Evolutionary conservation across 306 rosid species (phyloP).

Genomic region (Quercus mongolica): DNA sequence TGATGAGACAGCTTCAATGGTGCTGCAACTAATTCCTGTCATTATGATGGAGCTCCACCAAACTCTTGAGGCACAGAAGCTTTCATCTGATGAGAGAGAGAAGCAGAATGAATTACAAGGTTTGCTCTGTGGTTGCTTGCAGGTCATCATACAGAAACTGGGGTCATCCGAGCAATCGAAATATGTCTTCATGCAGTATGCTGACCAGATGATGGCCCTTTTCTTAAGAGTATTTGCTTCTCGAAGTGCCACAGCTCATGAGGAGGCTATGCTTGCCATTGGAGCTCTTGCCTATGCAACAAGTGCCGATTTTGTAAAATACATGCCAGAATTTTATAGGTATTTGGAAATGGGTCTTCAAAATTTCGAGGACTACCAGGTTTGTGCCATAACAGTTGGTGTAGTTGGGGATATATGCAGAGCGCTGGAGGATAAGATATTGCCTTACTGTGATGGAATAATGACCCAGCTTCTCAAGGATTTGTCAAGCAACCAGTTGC

Average conservation of each 20-base stretch:
- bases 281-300: constrained; percentile 93
- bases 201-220: constrained; percentile 87
- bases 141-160: constrained; percentile 86
- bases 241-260: constrained; percentile 95
- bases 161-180: constrained; percentile 79
- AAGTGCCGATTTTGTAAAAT: constrained; percentile 72
- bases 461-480: constrained; percentile 94
- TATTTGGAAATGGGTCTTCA: constrained; percentile 93
- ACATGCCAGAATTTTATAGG: constrained; percentile 76
- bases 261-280: constrained; percentile 97
- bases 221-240: constrained; percentile 85
- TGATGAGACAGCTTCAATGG: constrained; percentile 83
- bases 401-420: constrained; percentile 91
- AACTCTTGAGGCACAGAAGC: constrained; percentile 70
- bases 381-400: constrained; percentile 91
- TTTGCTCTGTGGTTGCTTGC: constrained; percentile 96
- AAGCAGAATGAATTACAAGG: constrained; percentile 89
- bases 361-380: constrained; percentile 95
- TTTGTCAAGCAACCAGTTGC: constrained; percentile 87
- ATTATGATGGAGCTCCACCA: constrained; percentile 81
- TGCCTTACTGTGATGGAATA: constrained; percentile 88
- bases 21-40: constrained; percentile 67
- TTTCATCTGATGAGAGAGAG: constrained; percentile 67
- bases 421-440: constrained; percentile 82
- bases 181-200: constrained; percentile 64